Evolutionary conservation across 805 yeast genomes (phyloP).

Genomic region (Sungouiozyma ichnusensis): DNA sequence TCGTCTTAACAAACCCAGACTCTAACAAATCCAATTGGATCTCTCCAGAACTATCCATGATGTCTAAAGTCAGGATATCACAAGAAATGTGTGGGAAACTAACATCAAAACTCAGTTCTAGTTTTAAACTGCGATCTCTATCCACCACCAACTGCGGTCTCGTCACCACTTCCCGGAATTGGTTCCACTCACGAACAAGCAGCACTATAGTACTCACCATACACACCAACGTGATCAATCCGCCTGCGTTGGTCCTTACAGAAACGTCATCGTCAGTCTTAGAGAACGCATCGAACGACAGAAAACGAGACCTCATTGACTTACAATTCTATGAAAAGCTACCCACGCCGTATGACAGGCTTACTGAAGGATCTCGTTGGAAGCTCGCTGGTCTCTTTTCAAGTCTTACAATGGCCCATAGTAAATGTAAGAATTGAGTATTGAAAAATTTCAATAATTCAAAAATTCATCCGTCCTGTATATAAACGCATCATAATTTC

Average conservation of each 20-base stretch:
- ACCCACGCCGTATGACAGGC: not conserved
- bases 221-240: slow-evolving; percentile 71
- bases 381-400: too few species aligned
- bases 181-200: slow-evolving; percentile 63
- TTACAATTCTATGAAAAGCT: not conserved
- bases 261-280: slow-evolving; percentile 92
- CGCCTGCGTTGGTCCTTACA: slow-evolving; percentile 83
- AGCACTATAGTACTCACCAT: slow-evolving; percentile 49
- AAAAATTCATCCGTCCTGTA: not conserved
- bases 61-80: slow-evolving; percentile 67
- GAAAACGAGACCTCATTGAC: slow-evolving; percentile 13
- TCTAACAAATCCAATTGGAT: slow-evolving; percentile 59
- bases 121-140: slow-evolving; percentile 59
- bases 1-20: slow-evolving; percentile 60
- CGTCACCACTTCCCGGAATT: slow-evolving; percentile 55
- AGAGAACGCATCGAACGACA: slow-evolving; percentile 79
- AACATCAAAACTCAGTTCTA: slow-evolving; percentile 73
- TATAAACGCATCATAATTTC: too few species aligned
- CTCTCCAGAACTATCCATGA: slow-evolving; percentile 85
- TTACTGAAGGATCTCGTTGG: too few species aligned
- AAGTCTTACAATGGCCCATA: too few species aligned
- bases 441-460: not conserved
- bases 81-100: slow-evolving; percentile 83
- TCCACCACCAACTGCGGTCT: slow-evolving; percentile 86
- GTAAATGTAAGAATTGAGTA: too few species aligned